Base-by-base conservation (phyloP, 2,329 filamentous ascomycete genomes). In the Thielaviopsis musarum region DNA sequence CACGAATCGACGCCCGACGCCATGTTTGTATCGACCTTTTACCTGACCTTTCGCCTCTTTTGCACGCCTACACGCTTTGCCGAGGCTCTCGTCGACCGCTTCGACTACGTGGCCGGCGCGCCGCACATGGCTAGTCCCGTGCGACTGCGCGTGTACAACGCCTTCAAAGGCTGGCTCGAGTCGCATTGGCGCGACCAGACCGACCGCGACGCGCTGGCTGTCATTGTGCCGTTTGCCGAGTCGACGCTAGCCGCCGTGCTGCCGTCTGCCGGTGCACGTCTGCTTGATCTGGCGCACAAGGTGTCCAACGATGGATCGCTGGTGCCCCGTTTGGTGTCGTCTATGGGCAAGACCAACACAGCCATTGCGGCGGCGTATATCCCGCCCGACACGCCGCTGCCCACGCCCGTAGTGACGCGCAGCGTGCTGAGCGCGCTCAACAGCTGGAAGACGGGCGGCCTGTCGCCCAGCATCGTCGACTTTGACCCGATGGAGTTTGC, bases 91-190 rank as follows among this genome's bases (percentile, higher is more conserved):
- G 85, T 94, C 58, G 86, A 93, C 60, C 84, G 94, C 30, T 98
- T 95, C 69, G 88, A 96, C 61, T 95, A 96, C 65, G 86, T 95
- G 45, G 86, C 82, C 13, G 86, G 93, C 62, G 87, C 84, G 54
- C 81, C 83, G 22, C 79, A 83, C 61, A 72, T 91, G 63, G 84
- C 90, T 22, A 80, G 78, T 2, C 88, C 91, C 0, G 91, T 97
- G 22, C 84, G 91, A 56, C 75, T 98, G 54, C 83, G 93, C 57
- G 89, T 97, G 1, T 97, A 94, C 75, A 97, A 98, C 69, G 85
- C 90, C 60, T 89, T 98, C 77, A 98, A 98, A 71, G 87, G 88
- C 51, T 98, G 93, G 93, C 75, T 98, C 21, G 93, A 97, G 73
- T 93, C 87, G 6, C 90, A 98, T 71, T 98, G 93, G 91, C 83